Percentiles rank a stretch among this genome's conserved stretches.
Evolutionary conservation across 352 stramenopile species (phyloP).

Genomic region (Globisporangium yorkense): DNA sequence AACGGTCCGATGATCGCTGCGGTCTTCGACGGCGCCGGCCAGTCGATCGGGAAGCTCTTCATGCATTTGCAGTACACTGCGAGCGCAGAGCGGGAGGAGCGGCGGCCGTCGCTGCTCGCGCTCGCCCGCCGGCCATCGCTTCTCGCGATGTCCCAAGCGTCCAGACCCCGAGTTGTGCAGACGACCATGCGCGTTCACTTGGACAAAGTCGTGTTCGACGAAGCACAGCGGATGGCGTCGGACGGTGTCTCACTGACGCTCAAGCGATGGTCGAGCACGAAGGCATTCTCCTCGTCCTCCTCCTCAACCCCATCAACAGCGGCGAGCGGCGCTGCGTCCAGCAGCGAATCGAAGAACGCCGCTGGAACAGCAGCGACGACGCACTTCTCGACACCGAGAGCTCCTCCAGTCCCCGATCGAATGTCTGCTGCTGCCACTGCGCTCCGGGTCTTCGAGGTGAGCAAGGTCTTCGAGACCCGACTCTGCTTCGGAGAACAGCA

Average conservation of each 20-base stretch:
- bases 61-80: constrained; percentile 16
- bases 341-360: neutral
- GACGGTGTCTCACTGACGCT: constrained; percentile 30
- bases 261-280: constrained; percentile 20
- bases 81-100: neutral
- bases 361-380: neutral
- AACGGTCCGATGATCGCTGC: constrained; percentile 11
- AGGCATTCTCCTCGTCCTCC: neutral
- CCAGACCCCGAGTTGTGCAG: neutral
- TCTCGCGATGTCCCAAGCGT: neutral
- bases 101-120: constrained; percentile 7
- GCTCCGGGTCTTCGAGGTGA: constrained; percentile 9
- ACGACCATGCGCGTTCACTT: constrained; percentile 17
- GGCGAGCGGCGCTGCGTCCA: neutral
- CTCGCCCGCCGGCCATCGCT: constrained; percentile 6
- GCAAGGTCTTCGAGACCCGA: constrained; percentile 7
- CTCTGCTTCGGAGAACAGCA: neutral
- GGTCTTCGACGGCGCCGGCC: constrained; percentile 11
- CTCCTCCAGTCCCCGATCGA: neutral
- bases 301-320: neutral
- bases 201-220: constrained; percentile 19
- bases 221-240: neutral
- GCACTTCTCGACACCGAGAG: constrained; percentile 21
- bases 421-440: neutral
- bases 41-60: constrained; percentile 19